Evolutionary conservation across 306 rosid genomes (phyloP).

Genomic region (Cucumis hystrix): DNA sequence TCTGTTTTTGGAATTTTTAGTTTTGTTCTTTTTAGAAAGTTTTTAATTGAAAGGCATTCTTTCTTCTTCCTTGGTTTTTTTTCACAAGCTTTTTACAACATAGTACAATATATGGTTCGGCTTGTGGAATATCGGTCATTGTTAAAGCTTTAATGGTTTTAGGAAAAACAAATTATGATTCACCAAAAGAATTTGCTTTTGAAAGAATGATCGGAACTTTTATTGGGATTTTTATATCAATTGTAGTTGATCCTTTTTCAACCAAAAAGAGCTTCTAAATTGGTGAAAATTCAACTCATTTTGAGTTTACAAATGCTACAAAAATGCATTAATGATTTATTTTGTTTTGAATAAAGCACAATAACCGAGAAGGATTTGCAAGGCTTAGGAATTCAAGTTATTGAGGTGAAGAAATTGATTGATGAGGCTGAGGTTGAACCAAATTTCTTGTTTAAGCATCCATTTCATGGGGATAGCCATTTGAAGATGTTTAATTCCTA

Average conservation of each 20-base stretch:
- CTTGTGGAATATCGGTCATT: slow-evolving; percentile 52
- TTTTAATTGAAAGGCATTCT: slow-evolving; percentile 26
- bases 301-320: slow-evolving; percentile 17
- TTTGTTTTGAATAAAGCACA: slow-evolving; percentile 10
- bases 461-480: slow-evolving; percentile 32
- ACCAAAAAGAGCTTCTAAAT: slow-evolving; percentile 46
- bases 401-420: slow-evolving; percentile 24
- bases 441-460: slow-evolving; percentile 44
- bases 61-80: slow-evolving; percentile 60
- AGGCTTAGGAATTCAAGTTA: slow-evolving; percentile 17
- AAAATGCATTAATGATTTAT: slow-evolving; percentile 19
- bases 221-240: slow-evolving; percentile 40
- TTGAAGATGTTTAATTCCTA: slow-evolving; percentile 29
- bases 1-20: slow-evolving; percentile 49
- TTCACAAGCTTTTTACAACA: slow-evolving; percentile 52
- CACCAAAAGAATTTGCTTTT: slow-evolving; percentile 51
- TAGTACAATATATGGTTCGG: slow-evolving; percentile 50
- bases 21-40: slow-evolving; percentile 32
- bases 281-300: slow-evolving; percentile 31
- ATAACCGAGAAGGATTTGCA: neutral
- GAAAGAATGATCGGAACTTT: slow-evolving; percentile 46
- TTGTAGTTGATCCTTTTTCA: slow-evolving; percentile 36
- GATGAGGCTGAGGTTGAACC: slow-evolving; percentile 57
- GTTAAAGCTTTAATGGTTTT: slow-evolving; percentile 47
- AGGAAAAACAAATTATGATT: slow-evolving; percentile 41